Conservation (phyloP, 768 basidiomycete species). For the Russula olivacea region DNA sequence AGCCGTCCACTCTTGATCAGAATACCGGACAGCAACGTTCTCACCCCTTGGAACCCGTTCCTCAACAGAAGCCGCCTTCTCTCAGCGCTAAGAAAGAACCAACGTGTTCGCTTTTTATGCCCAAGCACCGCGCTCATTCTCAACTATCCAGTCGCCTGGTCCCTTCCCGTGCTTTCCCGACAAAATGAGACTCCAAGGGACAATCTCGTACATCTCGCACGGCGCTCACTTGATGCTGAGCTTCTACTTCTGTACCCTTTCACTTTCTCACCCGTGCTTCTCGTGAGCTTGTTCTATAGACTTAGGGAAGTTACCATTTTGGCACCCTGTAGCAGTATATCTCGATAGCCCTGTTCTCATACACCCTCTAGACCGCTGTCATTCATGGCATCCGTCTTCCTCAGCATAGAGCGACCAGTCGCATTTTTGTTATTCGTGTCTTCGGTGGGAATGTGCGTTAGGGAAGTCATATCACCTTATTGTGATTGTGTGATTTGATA, state of each 20-base stretch:
- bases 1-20: constrained; percentile 1
- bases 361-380: constrained; percentile 5
- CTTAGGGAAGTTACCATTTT: constrained; percentile 15
- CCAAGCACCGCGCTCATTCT: constrained; percentile 59
- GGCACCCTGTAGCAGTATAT: constrained; percentile 12
- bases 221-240: neutral
- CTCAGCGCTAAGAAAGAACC: constrained; percentile 54
- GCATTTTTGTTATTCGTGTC: constrained; percentile 1
- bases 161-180: constrained; percentile 16
- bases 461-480: constrained; percentile 15
- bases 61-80: constrained; percentile 36
- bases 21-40: constrained; percentile 14
- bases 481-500: neutral
- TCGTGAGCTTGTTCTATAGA: constrained; percentile 9
- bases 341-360: constrained; percentile 11
- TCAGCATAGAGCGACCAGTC: constrained; percentile 2
- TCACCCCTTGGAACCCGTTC: constrained; percentile 24
- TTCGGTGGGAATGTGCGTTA: constrained; percentile 15
- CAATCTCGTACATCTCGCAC: constrained; percentile 13
- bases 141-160: constrained; percentile 27
- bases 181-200: constrained; percentile 10
- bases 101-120: constrained; percentile 60
- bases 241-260: constrained; percentile 9
- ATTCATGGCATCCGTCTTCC: constrained; percentile 5
- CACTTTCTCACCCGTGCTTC: constrained; percentile 21